A percentile compares a stretch with the other conserved stretches of the same genome.
Conservation (phyloP, 805 yeast species). For the Yueomyces sinensis region DNA sequence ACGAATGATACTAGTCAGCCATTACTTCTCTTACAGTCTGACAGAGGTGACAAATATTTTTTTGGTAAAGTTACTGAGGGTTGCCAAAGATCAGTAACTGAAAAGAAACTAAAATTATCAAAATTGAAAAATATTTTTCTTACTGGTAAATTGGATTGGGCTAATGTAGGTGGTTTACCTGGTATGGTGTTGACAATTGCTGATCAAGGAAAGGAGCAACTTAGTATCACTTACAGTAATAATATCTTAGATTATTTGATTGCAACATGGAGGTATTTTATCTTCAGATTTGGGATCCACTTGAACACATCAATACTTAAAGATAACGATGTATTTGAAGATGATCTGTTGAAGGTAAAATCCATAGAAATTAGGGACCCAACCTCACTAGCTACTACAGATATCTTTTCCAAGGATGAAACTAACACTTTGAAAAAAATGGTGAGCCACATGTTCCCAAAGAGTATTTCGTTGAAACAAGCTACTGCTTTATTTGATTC, state of each 20-base stretch:
- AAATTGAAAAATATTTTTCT: conserved; percentile 55
- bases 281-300: conserved; percentile 61
- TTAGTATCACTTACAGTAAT: conserved; percentile 43
- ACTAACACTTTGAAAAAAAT: conserved; percentile 16
- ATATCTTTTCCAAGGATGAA: conserved; percentile 5
- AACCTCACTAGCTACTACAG: neutral
- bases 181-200: conserved; percentile 74
- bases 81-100: conserved; percentile 60
- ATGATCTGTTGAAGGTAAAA: conserved; percentile 27
- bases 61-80: conserved; percentile 84
- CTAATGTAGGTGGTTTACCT: conserved; percentile 80
- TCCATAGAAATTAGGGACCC: conserved; percentile 18
- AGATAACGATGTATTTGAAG: conserved; percentile 15
- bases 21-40: conserved; percentile 32
- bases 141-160: conserved; percentile 71
- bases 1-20: conserved; percentile 51
- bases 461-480: conserved; percentile 26
- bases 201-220: conserved; percentile 54
- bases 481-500: conserved; percentile 28
- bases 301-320: conserved; percentile 24
- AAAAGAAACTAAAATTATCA: conserved; percentile 41
- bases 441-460: conserved; percentile 44
- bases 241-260: conserved; percentile 40
- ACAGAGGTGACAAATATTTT: conserved; percentile 34
- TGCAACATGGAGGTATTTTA: conserved; percentile 77